Evolutionary conservation across 2,329 filamentous ascomycete species (phyloP).

Genomic region (Sclerotinia trifoliorum): DNA sequence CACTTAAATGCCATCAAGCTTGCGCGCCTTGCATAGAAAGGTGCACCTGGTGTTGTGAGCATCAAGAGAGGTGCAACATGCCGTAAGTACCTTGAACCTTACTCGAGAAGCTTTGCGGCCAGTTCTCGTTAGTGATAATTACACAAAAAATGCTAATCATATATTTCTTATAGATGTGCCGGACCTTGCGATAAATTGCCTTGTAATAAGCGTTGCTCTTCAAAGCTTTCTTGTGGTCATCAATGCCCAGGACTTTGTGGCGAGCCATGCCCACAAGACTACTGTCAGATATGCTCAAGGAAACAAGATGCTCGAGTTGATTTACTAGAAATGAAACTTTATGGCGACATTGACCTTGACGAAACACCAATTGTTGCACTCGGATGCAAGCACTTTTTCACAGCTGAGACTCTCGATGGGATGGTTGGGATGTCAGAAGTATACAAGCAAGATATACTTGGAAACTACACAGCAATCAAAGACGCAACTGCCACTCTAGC

Average conservation of each 20-base stretch:
- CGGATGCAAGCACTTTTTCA: conserved; percentile 62
- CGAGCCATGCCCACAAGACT: conserved; percentile 55
- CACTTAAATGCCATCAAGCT: conserved; percentile 55
- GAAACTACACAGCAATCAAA: conserved; percentile 33
- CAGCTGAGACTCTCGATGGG: conserved; percentile 58
- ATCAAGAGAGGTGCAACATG: conserved; percentile 46
- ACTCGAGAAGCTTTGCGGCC: not conserved
- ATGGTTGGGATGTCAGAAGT: conserved; percentile 50
- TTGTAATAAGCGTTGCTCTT: conserved; percentile 58
- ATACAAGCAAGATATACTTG: conserved; percentile 37
- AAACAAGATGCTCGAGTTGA: conserved; percentile 53
- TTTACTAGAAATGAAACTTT: conserved; percentile 53
- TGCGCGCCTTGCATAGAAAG: conserved; percentile 60
- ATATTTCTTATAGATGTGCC: conserved; percentile 47
- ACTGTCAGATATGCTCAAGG: conserved; percentile 56
- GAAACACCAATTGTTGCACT: conserved; percentile 62
- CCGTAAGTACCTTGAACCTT: conserved; percentile 26
- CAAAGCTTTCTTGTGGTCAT: conserved; percentile 57
- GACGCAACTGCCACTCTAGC: conserved; percentile 34
- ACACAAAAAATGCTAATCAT: not conserved
- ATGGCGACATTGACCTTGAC: conserved; percentile 56
- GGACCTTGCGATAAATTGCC: conserved; percentile 67
- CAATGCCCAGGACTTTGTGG: conserved; percentile 65
- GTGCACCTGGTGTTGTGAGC: conserved; percentile 57
- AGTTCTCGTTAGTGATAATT: not conserved